Base-by-base conservation (phyloP, 805 yeast genomes). In the Lipomyces chichibuensis region DNA sequence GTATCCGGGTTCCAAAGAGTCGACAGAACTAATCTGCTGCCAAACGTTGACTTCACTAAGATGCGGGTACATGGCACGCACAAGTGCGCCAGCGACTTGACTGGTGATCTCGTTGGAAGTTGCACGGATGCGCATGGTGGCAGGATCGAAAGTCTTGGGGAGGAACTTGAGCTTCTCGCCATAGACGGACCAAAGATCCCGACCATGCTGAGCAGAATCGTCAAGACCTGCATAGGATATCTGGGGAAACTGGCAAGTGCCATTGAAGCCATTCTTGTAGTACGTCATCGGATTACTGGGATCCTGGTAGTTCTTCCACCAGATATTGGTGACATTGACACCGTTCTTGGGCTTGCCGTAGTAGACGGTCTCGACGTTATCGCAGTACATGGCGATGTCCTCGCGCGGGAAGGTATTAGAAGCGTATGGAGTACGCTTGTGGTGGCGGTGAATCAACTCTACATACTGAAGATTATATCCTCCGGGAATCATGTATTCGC, bases 381-480 rank as follows among this genome's bases (percentile, higher is more conserved):
- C 75, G 67, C 80, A 78, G 59, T 73, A 73, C 20, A 75, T 67
- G 17, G 72, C 72, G 52, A 75, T 57, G 25, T 72, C 72, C 64
- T 75, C 80, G 52, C 74, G 70, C 49, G 82, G 81, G 43, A 78
- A 74, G 37, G 76, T 65, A 66, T 81, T 81, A 35, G 69, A 62
- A 6, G 69, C 69, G 70, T 81, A 81, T 23, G 83, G 78, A 0
- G 84, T 80, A 66, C 84, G 76, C 65, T 79, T 80, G 67, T 81
- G 84, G 67, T 81, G 84, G 43, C 84, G 78, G 67, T 81, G 84
- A 29, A 81, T 74, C 57, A 80, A 69, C 64, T 81, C 83, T 29
- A 81, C 81, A 61, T 79, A 80, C 25, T 60, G 59, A 14, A 66
- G 59, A 49, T 51, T 57, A 67, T 61, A n/a, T 60, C 71, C 54